Percentiles rank a stretch among this genome's conserved stretches.
Conservation (phyloP, 202 grass and related monocot species). For the Eragrostis tef region DNA sequence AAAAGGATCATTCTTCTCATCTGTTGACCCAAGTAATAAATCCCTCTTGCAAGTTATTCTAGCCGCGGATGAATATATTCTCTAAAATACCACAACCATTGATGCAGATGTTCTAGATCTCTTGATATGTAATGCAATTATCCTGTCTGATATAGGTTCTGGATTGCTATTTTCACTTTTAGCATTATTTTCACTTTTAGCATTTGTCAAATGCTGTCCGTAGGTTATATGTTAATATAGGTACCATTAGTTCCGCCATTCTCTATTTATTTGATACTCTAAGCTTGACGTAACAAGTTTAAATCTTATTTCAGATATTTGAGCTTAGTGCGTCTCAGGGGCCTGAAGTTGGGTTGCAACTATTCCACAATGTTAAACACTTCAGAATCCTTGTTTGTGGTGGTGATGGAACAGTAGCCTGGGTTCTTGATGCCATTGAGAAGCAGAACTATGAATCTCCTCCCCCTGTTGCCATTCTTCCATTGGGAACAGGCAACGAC, state of each 20-base stretch:
- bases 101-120: constrained; percentile 9
- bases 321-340: constrained; percentile 77
- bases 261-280: background rate
- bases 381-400: constrained; percentile 95
- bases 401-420: constrained; percentile 88
- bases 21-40: constrained; percentile 23
- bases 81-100: background rate
- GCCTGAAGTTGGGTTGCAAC: constrained; percentile 77
- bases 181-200: background rate
- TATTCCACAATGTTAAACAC: constrained; percentile 72
- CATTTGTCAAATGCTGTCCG: background rate
- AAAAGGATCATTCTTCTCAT: background rate
- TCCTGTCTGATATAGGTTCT: constrained; percentile 1
- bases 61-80: background rate
- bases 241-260: background rate
- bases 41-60: background rate
- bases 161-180: background rate
- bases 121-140: background rate
- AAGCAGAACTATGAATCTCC: constrained; percentile 86
- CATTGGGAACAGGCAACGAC: constrained; percentile 91
- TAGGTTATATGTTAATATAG: background rate
- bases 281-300: constrained; percentile 27
- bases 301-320: constrained; percentile 72
- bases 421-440: constrained; percentile 93
- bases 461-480: constrained; percentile 87